A percentile compares a stretch with the other conserved stretches of the same genome.
Evolutionary conservation across 768 basidiomycete genomes (phyloP).

Genomic region (Boletus rex-veris): DNA sequence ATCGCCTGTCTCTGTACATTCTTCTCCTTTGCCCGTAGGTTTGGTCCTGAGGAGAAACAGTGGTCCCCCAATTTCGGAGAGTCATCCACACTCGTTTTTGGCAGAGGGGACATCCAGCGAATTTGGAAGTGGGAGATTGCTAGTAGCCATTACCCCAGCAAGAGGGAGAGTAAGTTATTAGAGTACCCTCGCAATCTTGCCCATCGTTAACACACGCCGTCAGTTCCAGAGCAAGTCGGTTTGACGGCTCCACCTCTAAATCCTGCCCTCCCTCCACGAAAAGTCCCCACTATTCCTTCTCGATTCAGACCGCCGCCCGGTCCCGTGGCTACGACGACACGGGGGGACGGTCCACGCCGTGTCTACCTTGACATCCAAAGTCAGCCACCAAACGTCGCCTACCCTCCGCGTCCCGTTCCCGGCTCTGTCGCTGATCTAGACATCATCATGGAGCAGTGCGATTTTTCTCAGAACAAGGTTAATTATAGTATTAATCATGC

Average conservation of each 20-base stretch:
- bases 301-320: conserved; percentile 46
- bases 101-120: conserved; percentile 74
- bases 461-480: conserved; percentile 80
- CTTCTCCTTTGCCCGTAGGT: conserved; percentile 60
- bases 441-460: conserved; percentile 86
- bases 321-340: conserved; percentile 52
- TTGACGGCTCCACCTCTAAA: conserved; percentile 57
- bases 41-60: conserved; percentile 56
- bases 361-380: conserved; percentile 71
- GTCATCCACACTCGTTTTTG: conserved; percentile 69
- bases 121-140: conserved; percentile 97
- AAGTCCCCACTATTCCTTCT: conserved; percentile 43
- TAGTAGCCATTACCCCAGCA: conserved; percentile 92
- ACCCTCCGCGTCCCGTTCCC: conserved; percentile 82
- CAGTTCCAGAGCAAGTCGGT: conserved; percentile 71
- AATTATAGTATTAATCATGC: neutral
- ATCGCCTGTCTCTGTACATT: conserved; percentile 47
- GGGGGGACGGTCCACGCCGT: conserved; percentile 74
- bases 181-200: neutral
- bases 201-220: conserved; percentile 1
- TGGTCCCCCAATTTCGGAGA: conserved; percentile 62
- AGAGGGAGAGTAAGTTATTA: conserved; percentile 58
- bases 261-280: conserved; percentile 66
- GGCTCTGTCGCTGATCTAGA: conserved; percentile 90
- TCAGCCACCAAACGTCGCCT: conserved; percentile 62